Conservation (phyloP, 2,329 filamentous ascomycete genomes). For the Fusarium metavorans region DNA sequence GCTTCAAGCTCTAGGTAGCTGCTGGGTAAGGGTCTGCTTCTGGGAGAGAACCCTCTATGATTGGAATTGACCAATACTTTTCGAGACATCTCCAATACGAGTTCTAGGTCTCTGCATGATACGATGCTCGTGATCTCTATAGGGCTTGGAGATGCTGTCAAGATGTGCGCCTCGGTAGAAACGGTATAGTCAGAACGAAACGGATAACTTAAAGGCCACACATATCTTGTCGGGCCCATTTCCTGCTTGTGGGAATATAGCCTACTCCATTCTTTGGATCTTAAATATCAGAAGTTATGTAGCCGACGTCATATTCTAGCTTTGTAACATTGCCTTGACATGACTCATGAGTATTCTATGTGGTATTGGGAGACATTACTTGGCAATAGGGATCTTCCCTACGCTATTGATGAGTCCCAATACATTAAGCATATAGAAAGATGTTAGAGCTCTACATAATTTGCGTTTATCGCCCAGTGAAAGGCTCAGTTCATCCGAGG, state of each 20-base stretch:
- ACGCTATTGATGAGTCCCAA: too few species aligned
- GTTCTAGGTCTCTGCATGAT: not conserved
- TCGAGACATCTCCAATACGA: not conserved
- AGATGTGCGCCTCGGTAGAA: not conserved
- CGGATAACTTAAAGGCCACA: not conserved
- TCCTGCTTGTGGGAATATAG: not conserved
- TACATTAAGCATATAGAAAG: too few species aligned
- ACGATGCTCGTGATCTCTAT: not conserved
- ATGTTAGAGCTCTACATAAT: too few species aligned
- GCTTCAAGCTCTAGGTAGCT: not conserved
- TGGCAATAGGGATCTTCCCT: too few species aligned
- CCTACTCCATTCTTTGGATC: not conserved
- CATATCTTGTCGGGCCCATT: not conserved
- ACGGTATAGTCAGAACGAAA: not conserved
- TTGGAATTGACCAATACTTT: not conserved
- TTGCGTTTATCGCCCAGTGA: too few species aligned
- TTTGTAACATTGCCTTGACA: not conserved
- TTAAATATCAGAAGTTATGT: not conserved
- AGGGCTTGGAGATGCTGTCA: not conserved
- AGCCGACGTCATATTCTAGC: not conserved
- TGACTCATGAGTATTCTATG: too few species aligned
- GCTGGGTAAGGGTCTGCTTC: not conserved
- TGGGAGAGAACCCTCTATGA: not conserved
- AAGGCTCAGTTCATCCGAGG: too few species aligned
- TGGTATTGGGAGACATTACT: too few species aligned